Base-by-base conservation (phyloP, 2,329 filamentous ascomycete species). In the Emmonsia crescens region DNA sequence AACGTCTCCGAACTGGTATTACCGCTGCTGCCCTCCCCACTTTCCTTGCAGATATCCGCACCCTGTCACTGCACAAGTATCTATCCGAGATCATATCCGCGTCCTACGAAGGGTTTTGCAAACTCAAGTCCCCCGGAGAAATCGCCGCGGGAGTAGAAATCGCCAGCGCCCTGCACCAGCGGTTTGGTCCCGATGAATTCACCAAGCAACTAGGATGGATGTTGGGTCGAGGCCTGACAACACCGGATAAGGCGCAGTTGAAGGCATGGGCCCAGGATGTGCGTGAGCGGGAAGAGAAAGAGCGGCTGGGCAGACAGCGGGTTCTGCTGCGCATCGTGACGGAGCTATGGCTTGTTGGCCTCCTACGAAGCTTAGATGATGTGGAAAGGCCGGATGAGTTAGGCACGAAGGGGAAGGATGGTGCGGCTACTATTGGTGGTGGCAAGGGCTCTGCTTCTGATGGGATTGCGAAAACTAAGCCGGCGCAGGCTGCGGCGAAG, bases 51-150 rank as follows among this genome's bases (percentile, higher is more conserved):
- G 93, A 97, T 73, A 92, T 96, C 69, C 87, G 89, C 69, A 89
- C 90, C 31, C 82, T 97, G 33, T 96, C 92, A 68, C 83, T 97
- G 58, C 90, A 93, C 81, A 96, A 96, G 74, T 97, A 97, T 76
- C 85, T 97, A 19, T 96, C 93, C 68, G 93, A 97, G 77, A 95
- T 97, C 68, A 91, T 96, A 69, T 92, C 92, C 27, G 93, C 93
- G 64, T 96, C 91, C 78, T 96, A 93, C 73, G 93, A 97, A 76
- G 93, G 93, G 9, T 83, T 97, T 6, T 95, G 89, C 78, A 92
- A 88, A 74, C 84, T 97, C 70, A 96, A 96, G 77, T 87, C 88
- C 0, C 89, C 91, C 1, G 89, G 87, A n/a, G 93, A 97, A 73
- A 89, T 96, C 64, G 89, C 93, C 61, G 89, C 92, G 33, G 92